These are phyloP conservation scores for Penicillium hesseltinei DNA, from an alignment of 2,329 filamentous ascomycete genomes.

Conservation along the genomic window DNA sequence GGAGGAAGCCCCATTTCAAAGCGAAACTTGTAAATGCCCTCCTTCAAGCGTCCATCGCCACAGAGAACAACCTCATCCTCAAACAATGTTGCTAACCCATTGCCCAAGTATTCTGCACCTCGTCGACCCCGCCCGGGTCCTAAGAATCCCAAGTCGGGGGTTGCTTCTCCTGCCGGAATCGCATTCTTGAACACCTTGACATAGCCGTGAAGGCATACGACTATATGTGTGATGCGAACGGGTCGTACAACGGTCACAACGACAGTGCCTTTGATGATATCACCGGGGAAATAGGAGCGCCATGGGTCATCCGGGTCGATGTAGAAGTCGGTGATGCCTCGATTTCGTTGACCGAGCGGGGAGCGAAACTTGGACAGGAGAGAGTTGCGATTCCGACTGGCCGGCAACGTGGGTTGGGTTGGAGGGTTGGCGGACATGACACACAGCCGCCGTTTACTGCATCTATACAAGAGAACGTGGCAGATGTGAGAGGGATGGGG, in stretches of 20 bases:
- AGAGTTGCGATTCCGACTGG: slow-evolving; percentile 42
- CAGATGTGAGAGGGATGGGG: slow-evolving; percentile 9
- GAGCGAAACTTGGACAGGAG: slow-evolving; percentile 56
- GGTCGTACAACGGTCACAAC: slow-evolving; percentile 60
- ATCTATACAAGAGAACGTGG: slow-evolving; percentile 33
- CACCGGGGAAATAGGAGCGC: slow-evolving; percentile 61
- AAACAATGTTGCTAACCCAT: slow-evolving; percentile 63
- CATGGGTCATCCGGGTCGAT: slow-evolving; percentile 63
- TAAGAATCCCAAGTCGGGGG: slow-evolving; percentile 50
- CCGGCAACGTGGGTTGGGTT: slow-evolving; percentile 34
- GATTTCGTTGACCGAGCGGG: slow-evolving; percentile 53
- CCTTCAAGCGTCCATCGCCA: slow-evolving; percentile 61
- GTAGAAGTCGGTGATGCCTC: slow-evolving; percentile 60
- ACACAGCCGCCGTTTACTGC: slow-evolving; percentile 30
- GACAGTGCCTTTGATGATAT: slow-evolving; percentile 60
- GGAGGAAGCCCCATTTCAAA: slow-evolving; percentile 63
- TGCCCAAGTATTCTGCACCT: slow-evolving; percentile 58
- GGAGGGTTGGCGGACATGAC: slow-evolving; percentile 45
- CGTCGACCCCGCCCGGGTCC: slow-evolving; percentile 55
- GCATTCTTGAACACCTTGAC: slow-evolving; percentile 65
- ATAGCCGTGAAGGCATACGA: slow-evolving; percentile 62
- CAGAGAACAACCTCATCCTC: slow-evolving; percentile 65
- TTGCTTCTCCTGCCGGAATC: slow-evolving; percentile 54
- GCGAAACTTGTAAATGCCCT: slow-evolving; percentile 65
- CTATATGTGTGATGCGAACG: slow-evolving; percentile 62